Percentiles rank a stretch among this genome's conserved stretches.
These are phyloP conservation scores for Craterostigma plantagineum DNA, from an alignment of 257 asterid species.

Conservation along the genomic window DNA sequence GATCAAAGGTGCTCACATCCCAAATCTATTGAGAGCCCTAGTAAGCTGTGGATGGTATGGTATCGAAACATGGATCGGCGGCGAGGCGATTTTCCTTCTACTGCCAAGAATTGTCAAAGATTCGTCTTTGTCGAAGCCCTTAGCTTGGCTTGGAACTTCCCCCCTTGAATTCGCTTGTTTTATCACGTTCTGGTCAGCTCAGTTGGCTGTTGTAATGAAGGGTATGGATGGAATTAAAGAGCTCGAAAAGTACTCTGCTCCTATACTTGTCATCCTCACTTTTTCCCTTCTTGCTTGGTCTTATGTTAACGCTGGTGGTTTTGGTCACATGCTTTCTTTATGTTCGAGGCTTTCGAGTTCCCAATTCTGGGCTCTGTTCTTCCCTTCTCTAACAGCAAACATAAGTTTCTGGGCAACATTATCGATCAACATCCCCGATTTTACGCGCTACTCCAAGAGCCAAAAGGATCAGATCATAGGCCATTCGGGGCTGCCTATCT, in stretches of 20 bases:
- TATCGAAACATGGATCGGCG: slow-evolving; percentile 92
- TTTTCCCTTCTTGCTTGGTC: slow-evolving; percentile 55
- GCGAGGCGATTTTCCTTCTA: slow-evolving; percentile 69
- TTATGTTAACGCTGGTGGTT: slow-evolving; percentile 55
- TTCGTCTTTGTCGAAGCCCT: slow-evolving; percentile 19
- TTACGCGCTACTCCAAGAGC: slow-evolving; percentile 60
- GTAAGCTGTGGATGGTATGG: slow-evolving; percentile 98
- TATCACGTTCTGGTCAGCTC: slow-evolving; percentile 54
- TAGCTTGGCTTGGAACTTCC: slow-evolving; percentile 77
- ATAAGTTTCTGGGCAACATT: slow-evolving; percentile 88
- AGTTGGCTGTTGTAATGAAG: slow-evolving; percentile 49
- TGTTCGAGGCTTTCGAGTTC: slow-evolving; percentile 48
- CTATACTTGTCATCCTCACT: slow-evolving; percentile 39
- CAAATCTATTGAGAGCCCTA: slow-evolving; percentile 59
- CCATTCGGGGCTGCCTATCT: slow-evolving; percentile 59
- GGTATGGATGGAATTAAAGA: slow-evolving; percentile 77
- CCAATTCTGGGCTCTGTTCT: slow-evolving; percentile 64
- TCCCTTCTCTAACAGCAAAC: slow-evolving; percentile 82
- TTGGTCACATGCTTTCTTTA: slow-evolving; percentile 47
- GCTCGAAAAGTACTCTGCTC: slow-evolving; percentile 76
- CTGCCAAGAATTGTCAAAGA: slow-evolving; percentile 30
- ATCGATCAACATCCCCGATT: slow-evolving; percentile 78
- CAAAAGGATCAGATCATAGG: slow-evolving; percentile 63
- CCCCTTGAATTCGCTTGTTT: slow-evolving; percentile 69
- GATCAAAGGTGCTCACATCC: slow-evolving; percentile 66